Percentiles rank a stretch among this genome's conserved stretches.
Evolutionary conservation across 2,329 filamentous ascomycete genomes (phyloP).

Genomic region (Epichloe sp.): DNA sequence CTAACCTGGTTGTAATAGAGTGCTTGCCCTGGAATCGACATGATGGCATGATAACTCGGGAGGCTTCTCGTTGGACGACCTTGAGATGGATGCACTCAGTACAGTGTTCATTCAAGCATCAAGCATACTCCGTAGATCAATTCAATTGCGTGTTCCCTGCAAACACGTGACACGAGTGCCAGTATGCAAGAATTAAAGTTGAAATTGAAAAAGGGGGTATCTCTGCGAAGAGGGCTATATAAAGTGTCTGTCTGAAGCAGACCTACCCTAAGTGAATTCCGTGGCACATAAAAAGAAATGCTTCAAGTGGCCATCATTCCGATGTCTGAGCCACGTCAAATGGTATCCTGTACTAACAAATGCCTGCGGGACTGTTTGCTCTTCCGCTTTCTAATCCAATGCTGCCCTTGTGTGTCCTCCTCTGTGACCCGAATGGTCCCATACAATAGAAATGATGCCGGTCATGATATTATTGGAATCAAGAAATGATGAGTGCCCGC

Average conservation of each 20-base stretch:
- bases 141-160: not conserved
- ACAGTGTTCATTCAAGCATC: no score
- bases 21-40: no score
- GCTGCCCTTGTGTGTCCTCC: not conserved
- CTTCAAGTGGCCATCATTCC: not conserved
- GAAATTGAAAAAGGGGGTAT: not conserved
- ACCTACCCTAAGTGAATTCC: not conserved
- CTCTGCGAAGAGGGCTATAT: conserved; percentile 1
- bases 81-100: no score
- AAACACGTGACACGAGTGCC: not conserved
- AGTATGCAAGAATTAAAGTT: not conserved
- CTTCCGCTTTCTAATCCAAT: not conserved
- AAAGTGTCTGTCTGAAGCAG: conserved; percentile 1
- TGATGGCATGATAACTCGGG: no score
- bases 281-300: not conserved
- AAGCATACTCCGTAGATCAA: no score
- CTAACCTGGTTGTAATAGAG: no score
- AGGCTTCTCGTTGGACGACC: no score
- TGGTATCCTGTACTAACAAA: conserved; percentile 4
- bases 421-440: not conserved
- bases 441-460: not conserved
- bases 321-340: conserved; percentile 4
- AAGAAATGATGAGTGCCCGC: not conserved
- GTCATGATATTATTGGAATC: not conserved
- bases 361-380: not conserved